A percentile compares a stretch with the other conserved stretches of the same genome.
phyloP scores from a whole-genome alignment of 495 filamentous ascomycete genomes.

The Talaromyces thailandensis region DNA sequence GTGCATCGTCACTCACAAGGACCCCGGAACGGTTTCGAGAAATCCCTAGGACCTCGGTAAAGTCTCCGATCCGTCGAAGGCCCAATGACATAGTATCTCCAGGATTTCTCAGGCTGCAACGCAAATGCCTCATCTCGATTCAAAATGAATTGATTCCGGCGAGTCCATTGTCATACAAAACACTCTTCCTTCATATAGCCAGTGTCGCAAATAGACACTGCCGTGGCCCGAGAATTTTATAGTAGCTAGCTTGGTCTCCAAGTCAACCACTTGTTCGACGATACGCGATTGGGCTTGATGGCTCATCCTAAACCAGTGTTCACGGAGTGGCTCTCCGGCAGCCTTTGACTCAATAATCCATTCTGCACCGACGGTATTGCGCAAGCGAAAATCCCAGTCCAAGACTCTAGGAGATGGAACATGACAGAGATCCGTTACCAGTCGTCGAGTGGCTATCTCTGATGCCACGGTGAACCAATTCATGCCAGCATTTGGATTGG shows the following conservation, averaged over 20 bases:
- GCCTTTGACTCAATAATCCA: constrained; percentile 24
- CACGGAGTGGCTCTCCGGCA: constrained; percentile 8
- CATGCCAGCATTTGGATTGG: constrained; percentile 21
- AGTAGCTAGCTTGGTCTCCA: not conserved
- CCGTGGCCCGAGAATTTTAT: not conserved
- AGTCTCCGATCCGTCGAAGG: constrained; percentile 8
- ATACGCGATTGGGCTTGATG: not conserved
- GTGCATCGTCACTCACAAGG: constrained; percentile 16
- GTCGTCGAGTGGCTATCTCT: constrained; percentile 30
- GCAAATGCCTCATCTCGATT: not conserved
- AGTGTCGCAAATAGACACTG: not conserved
- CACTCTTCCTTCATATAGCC: not conserved
- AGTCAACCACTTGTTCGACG: not conserved
- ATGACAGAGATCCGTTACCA: constrained; percentile 13
- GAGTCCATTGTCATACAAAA: not conserved
- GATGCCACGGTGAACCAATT: constrained; percentile 23
- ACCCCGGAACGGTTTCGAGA: constrained; percentile 23
- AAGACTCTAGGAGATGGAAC: constrained; percentile 20
- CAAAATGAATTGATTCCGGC: not conserved
- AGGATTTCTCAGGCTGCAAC: not conserved
- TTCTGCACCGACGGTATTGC: constrained; percentile 20
- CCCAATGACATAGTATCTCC: not conserved
- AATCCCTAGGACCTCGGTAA: constrained; percentile 14
- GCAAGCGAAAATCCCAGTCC: constrained; percentile 10
- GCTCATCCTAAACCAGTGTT: not conserved